Percentiles rank a stretch among this genome's conserved stretches.
phyloP scores from a whole-genome alignment of 345 rosid species.

The Capsella bursapastoris region DNA sequence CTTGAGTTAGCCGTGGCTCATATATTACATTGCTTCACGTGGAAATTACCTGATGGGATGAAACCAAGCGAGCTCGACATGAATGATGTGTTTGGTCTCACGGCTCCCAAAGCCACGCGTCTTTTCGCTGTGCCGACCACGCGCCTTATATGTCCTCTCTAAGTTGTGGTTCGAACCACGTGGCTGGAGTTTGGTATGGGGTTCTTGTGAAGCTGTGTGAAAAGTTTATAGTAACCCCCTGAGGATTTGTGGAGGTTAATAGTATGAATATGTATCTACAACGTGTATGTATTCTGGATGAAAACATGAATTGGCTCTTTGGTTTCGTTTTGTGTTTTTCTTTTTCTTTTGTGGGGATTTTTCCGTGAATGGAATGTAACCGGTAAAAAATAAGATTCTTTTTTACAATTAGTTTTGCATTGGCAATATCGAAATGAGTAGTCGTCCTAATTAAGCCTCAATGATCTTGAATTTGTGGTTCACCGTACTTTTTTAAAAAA shows the following conservation, averaged over 20 bases:
- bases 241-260: constrained; percentile 9
- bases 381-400: constrained; percentile 6
- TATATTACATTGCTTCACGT: constrained; percentile 80
- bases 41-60: constrained; percentile 96
- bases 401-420: neutral
- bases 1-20: constrained; percentile 84
- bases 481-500: no score
- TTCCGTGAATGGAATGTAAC: constrained; percentile 37
- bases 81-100: constrained; percentile 89
- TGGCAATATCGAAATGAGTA: neutral
- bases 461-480: no score
- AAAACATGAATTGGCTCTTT: constrained; percentile 23
- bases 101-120: constrained; percentile 81
- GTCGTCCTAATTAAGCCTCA: no score
- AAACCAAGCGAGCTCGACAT: constrained; percentile 87
- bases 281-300: constrained; percentile 27
- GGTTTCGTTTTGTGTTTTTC: neutral
- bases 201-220: neutral
- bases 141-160: constrained; percentile 64
- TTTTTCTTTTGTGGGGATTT: neutral
- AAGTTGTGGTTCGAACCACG: constrained; percentile 7
- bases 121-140: constrained; percentile 70
- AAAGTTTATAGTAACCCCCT: constrained; percentile 23
- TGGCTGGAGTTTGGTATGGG: constrained; percentile 29
- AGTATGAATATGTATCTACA: constrained; percentile 12